A percentile compares a stretch with the other conserved stretches of the same genome.
Evolutionary conservation across 495 filamentous ascomycete genomes (phyloP).

Genomic region (Talaromyces proteolyticus): DNA sequence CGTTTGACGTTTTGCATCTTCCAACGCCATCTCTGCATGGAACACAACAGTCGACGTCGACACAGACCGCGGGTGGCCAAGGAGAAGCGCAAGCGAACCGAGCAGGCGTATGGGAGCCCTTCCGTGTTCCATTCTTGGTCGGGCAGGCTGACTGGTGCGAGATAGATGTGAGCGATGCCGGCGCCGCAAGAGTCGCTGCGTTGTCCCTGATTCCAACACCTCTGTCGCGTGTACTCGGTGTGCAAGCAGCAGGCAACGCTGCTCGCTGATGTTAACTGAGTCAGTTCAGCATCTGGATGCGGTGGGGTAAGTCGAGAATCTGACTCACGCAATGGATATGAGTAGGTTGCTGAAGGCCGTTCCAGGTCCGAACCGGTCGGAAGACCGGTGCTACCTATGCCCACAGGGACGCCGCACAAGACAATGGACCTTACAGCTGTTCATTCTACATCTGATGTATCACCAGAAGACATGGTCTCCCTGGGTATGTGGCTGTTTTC

Average conservation of each 20-base stretch:
- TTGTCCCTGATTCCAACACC: constrained; percentile 5
- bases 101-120: constrained; percentile 11
- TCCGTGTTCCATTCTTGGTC: background rate
- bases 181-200: constrained; percentile 16
- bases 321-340: background rate
- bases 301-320: constrained; percentile 5
- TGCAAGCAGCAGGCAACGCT: constrained; percentile 6
- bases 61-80: constrained; percentile 11
- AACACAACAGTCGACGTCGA: background rate
- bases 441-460: background rate
- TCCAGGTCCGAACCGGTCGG: background rate
- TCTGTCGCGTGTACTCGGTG: constrained; percentile 13
- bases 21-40: background rate
- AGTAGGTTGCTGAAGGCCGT: constrained; percentile 3
- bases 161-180: constrained; percentile 15
- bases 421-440: background rate
- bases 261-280: constrained; percentile 6
- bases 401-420: background rate
- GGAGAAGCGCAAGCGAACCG: constrained; percentile 16
- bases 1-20: background rate
- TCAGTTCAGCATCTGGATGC: background rate
- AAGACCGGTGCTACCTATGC: background rate
- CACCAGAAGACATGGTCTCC: background rate
- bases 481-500: background rate
- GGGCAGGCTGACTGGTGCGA: background rate